Percentiles rank a stretch among this genome's conserved stretches.
These are phyloP conservation scores for Trametes cubensis DNA, from an alignment of 768 basidiomycete genomes.

Conservation along the genomic window DNA sequence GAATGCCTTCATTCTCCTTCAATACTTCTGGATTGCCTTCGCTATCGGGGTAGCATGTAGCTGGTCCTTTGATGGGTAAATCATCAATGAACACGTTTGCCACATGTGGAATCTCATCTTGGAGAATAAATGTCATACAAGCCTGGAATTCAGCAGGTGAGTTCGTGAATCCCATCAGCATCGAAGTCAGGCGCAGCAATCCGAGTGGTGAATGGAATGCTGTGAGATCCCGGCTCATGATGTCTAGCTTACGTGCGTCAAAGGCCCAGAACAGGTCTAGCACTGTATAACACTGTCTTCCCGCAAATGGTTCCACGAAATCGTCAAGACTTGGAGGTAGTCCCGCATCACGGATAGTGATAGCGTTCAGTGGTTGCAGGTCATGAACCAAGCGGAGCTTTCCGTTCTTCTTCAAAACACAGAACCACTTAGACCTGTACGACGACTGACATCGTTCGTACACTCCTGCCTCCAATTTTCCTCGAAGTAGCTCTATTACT, in stretches of 20 bases:
- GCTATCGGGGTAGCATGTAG: conserved; percentile 17
- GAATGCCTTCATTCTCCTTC: conserved; percentile 20
- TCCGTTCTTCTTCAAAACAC: conserved; percentile 41
- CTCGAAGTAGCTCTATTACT: too few relatives aligned
- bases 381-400: conserved; percentile 40
- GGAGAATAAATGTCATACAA: conserved; percentile 27
- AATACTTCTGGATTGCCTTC: conserved; percentile 12
- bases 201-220: conserved; percentile 15
- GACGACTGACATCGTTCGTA: conserved; percentile 27
- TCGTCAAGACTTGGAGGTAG: conserved; percentile 38
- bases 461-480: too few relatives aligned
- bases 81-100: conserved; percentile 27
- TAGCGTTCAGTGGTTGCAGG: conserved; percentile 41
- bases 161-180: conserved; percentile 29
- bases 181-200: conserved; percentile 7
- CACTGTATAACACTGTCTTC: conserved; percentile 17
- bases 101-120: conserved; percentile 28
- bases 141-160: conserved; percentile 28
- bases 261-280: conserved; percentile 24
- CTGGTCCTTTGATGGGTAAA: conserved; percentile 27
- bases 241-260: conserved; percentile 20
- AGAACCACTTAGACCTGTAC: conserved; percentile 44
- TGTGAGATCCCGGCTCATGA: conserved; percentile 20
- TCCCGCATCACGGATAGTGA: conserved; percentile 42
- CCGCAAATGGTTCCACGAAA: conserved; percentile 32